phyloP scores from a whole-genome alignment of 257 asterid genomes.

The Scutellaria baicalensis region DNA sequence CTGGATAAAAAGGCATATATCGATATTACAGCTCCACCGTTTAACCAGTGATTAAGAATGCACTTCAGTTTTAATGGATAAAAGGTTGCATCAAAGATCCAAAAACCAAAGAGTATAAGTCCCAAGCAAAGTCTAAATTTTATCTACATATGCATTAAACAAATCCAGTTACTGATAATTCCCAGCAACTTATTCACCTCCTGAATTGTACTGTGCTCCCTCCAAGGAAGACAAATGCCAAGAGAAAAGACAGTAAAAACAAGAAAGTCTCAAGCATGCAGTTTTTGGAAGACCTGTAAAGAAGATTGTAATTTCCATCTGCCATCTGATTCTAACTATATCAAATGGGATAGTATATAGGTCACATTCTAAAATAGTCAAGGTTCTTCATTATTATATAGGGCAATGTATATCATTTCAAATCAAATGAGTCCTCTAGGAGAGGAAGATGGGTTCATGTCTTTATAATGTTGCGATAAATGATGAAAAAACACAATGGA shows the following conservation, averaged over 20 bases:
- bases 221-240: not conserved
- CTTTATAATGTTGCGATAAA: not conserved
- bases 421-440: not conserved
- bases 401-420: not conserved
- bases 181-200: not conserved
- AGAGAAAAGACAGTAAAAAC: not conserved
- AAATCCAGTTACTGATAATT: not conserved
- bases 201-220: not conserved
- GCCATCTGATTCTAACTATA: not conserved
- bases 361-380: not conserved
- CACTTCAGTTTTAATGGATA: not conserved
- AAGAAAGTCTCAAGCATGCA: not conserved
- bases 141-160: not conserved
- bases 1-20: slow-evolving; percentile 27
- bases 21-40: not conserved
- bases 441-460: not conserved
- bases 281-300: not conserved
- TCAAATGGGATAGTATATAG: too few species aligned
- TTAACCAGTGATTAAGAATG: not conserved
- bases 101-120: not conserved
- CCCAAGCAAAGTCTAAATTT: not conserved
- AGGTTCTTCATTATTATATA: not conserved
- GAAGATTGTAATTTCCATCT: not conserved
- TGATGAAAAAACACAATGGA: not conserved
- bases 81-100: not conserved